Base-by-base conservation (phyloP, 306 rosid species). In the Canavalia gladiata region DNA sequence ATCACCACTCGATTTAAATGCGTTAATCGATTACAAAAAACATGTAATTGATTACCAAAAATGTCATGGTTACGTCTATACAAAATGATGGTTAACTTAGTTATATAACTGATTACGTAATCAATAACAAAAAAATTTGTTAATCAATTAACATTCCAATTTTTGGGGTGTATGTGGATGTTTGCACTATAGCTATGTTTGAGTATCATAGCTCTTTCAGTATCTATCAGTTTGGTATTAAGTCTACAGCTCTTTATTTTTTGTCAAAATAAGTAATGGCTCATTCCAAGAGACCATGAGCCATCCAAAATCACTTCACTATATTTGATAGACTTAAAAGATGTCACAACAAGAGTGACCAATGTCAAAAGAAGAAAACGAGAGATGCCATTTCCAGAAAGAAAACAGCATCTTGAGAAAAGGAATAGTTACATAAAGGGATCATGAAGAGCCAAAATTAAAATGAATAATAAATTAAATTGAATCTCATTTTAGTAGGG, bases 281-380 rank as follows among this genome's bases (percentile, higher is more conserved):
- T 31, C 42, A 12, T 10, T 31, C 59, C 7, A 51, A 34, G 47
- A 51, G 76, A 62, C n/a, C 60, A 50, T 7, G 60, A 34, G 62
- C 76, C 62, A 50, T 71, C 33, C 76, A 50, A 50, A 46, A 25
- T 71, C 41, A 49, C 3, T 71, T 33, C 60, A 31, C 51, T 33
- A 71, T 34, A 33, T 34, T 12, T n/a, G 13, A 13, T 34, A 29
- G 42, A 7, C 35, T 45, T 46, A 30, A n/a, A 6, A 10, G 57
- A 68, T 71, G 30, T n/a, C 33, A 50, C 8, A 50, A 50, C 74
- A 33, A 33, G 62, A 50, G 2, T 71, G 34, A 45, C 51, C 6
- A 42, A 65, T 28, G 52, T 63, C 62, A 50, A 33, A 55, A 35
- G 30, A 50, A 18, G 25, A 77, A 50, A 12, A 37, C 41, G 7